Evolutionary conservation across 176 grass and related monocot genomes (phyloP), one percentile per base, ranked within the genome.

Genomic region (Luzula sylvatica): DNA sequence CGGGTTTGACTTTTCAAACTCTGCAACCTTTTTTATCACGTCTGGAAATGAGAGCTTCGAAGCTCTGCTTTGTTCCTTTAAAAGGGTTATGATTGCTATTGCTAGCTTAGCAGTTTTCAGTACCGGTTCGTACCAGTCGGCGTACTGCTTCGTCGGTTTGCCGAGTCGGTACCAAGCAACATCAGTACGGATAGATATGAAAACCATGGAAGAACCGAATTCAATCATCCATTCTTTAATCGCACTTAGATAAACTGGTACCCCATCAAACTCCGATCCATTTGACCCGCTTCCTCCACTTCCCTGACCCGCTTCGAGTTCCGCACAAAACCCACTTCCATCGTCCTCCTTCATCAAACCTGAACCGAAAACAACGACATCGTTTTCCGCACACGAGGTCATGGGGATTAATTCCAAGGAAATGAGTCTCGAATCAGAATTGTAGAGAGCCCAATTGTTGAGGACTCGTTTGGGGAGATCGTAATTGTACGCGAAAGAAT

Each of bases 161-260:
- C 73, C 76, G 24, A 87, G 70, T 22, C 86, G 87, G 66, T 95
- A 95, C 93, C 93, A 98, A 43, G 86, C 93, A 11, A 83, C 81
- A 58, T 98, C 93, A 68, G 93, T 98, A 53, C 93, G 71, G 64
- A 98, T 79, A 50, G 86, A 90, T 22, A 98, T 58, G 58, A 87
- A 98, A 74, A 98, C 70, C 86, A 98, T 98, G 23, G 81, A 86
- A 54, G 86, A 72, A 25, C 93, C 93, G 75, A 98, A 98, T 47
- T 98, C 93, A 48, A 98, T 87, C 56, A 92, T 66, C 93, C 93
- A 98, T 69, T 98, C 93, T 60, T 92, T 98, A 46, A 98, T 80
- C 49, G 81, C 77, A 39, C 93, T 98, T 48, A 98, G 41, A 82
- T 98, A 98, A 63, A 87, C 75, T 71, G 78, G 73, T 62, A 98